Evolutionary conservation across 306 rosid species (phyloP).

Genomic region (Cicer cuneatum): DNA sequence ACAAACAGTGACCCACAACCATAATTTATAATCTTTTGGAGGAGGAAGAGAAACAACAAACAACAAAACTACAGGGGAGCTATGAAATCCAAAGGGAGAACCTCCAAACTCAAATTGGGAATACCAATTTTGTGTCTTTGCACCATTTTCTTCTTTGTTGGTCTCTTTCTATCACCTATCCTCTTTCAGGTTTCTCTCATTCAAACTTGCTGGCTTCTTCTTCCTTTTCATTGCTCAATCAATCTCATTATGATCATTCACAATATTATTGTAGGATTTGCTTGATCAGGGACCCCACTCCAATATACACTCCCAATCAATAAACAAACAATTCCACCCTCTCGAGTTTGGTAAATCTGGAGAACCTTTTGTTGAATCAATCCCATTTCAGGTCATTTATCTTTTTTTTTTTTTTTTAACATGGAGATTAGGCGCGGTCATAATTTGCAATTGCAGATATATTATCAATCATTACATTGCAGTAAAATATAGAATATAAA

Average conservation of each 20-base stretch:
- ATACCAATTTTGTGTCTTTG: conserved; percentile 36
- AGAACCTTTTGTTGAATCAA: conserved; percentile 45
- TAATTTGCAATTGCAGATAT: no score
- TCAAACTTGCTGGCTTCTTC: background rate
- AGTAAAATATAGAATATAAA: no score
- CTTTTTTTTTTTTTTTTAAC: background rate
- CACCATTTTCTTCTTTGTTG: conserved; percentile 35
- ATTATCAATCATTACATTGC: no score
- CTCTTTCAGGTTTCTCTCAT: conserved; percentile 42
- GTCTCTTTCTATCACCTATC: conserved; percentile 36
- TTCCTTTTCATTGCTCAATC: background rate
- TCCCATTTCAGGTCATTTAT: conserved; percentile 52
- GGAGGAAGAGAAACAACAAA: background rate
- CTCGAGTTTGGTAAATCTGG: conserved; percentile 46
- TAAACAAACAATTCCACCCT: conserved; percentile 12
- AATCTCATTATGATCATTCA: background rate
- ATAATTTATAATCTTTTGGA: background rate
- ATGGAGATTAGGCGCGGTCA: no score
- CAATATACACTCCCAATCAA: conserved; percentile 20
- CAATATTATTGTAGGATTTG: conserved; percentile 42
- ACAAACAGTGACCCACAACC: conserved; percentile 34
- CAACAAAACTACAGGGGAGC: background rate
- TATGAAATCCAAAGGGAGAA: conserved; percentile 44
- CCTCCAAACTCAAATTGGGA: conserved; percentile 36
- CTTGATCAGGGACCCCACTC: conserved; percentile 1